Percentiles rank a stretch among this genome's conserved stretches.
phyloP scores from a whole-genome alignment of 169 alveolate species.

The Plasmodium falciparum region DNA sequence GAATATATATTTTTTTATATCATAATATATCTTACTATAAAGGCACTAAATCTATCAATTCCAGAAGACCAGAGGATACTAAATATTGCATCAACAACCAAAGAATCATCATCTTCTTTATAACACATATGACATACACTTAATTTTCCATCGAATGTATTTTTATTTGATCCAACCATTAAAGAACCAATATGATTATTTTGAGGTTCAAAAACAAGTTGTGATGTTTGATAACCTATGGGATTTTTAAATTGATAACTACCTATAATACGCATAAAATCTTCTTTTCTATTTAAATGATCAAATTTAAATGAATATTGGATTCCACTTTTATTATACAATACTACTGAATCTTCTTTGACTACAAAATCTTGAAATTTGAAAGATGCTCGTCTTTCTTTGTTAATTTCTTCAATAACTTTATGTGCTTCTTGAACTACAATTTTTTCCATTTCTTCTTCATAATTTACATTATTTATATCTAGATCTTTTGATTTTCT shows the following conservation, averaged over 20 bases:
- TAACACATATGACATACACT: constrained; percentile 20
- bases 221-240: constrained; percentile 24
- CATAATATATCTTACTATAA: constrained; percentile 12
- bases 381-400: constrained; percentile 30
- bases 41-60: constrained; percentile 51
- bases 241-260: constrained; percentile 23
- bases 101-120: constrained; percentile 41
- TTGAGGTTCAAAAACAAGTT: constrained; percentile 40
- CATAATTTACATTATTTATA: constrained; percentile 21
- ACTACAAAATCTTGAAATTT: constrained; percentile 31
- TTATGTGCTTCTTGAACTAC: constrained; percentile 40
- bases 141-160: constrained; percentile 46
- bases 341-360: constrained; percentile 11
- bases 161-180: constrained; percentile 4
- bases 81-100: constrained; percentile 55
- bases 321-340: constrained; percentile 35
- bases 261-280: constrained; percentile 18
- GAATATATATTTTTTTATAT: background rate
- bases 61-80: constrained; percentile 63
- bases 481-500: constrained; percentile 14
- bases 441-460: constrained; percentile 39
- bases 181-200: constrained; percentile 41
- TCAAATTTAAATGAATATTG: constrained; percentile 42
- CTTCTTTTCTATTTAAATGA: constrained; percentile 11
- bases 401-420: constrained; percentile 56